Base-by-base conservation (phyloP, 2,329 filamentous ascomycete genomes). In the Paraconiothyrium brasiliense region DNA sequence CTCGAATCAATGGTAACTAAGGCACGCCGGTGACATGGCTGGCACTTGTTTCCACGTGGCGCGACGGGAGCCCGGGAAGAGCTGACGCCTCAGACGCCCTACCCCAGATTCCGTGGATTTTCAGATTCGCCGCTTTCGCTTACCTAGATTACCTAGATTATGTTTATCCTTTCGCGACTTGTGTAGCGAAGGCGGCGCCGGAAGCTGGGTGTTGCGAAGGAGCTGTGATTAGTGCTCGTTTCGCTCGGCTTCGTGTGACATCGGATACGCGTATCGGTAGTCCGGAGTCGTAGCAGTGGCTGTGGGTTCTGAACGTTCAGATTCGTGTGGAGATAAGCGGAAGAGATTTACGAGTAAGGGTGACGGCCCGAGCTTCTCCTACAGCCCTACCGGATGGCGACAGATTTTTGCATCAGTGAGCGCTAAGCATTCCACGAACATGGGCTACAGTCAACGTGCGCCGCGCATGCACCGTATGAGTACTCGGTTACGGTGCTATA, bases 61-160 rank as follows among this genome's bases (percentile, higher is more conserved):
- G 39, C 52, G 39, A 55, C 52, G 51, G 58, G 13, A 44, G 10
- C 30, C 27, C 51, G 35, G 52, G 54, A 41, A n/a, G 9, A 56
- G 58, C 52, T 60, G 58, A 60, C 57, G 43, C 50, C 24, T 41
- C 10, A 43, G n/a, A 30, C 50, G 20, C 41, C 22, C 13, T 44
- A 46, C 51, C 51, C 46, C 52, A 56, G 52, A 60, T 60, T 56
- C 35, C 44, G 14, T 24, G 27, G 52, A 37, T 57, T 57, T 51
- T 60, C 14, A 34, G 9, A 56, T 46, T 39, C 30, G 47, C 51
- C 58, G 39, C 39, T 1, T 35, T 34, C 39, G 52, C 52, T 22
- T 34, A 9, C 27, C 30, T n/a, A 22, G 11, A 14, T 44, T 32
- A 39, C 13, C 16, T 20, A 20, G 20, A 20, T 20, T 20, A 11